A percentile compares a stretch with the other conserved stretches of the same genome.
These are phyloP conservation scores for Verticillium dahliae DNA, from an alignment of 2,329 filamentous ascomycete genomes.

Conservation along the genomic window DNA sequence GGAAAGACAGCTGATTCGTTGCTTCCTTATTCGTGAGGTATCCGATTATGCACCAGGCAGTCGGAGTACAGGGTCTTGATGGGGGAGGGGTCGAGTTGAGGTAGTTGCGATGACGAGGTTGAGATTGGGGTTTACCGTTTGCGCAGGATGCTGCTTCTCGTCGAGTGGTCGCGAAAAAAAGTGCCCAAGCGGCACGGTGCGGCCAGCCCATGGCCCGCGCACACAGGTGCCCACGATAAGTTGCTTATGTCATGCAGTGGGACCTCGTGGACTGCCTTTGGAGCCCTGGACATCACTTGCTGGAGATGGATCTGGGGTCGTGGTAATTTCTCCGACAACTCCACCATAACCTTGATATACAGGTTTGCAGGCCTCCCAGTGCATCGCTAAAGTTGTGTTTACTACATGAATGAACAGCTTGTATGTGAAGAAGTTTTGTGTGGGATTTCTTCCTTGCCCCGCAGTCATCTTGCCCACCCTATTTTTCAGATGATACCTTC, in stretches of 20 bases:
- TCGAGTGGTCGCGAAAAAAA: constrained; percentile 13
- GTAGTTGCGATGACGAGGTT: constrained; percentile 9
- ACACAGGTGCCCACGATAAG: neutral
- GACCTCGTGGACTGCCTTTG: neutral
- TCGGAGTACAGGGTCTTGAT: constrained; percentile 6
- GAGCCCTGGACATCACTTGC: no score
- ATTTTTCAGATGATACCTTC: no score
- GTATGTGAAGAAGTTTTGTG: no score
- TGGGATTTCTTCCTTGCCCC: no score
- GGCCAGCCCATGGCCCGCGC: neutral
- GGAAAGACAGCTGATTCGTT: constrained; percentile 19
- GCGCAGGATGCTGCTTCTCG: constrained; percentile 1
- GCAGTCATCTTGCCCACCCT: no score
- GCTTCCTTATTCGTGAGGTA: constrained; percentile 13
- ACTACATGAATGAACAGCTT: no score
- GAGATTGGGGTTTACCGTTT: constrained; percentile 5
- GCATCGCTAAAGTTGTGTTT: no score
- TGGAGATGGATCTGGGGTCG: neutral
- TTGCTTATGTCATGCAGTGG: neutral
- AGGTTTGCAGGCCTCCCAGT: no score
- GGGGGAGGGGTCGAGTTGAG: neutral
- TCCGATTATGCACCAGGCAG: constrained; percentile 33
- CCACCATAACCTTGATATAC: neutral
- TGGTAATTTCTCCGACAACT: neutral
- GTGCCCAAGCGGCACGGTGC: constrained; percentile 9